Evolutionary conservation across 306 rosid genomes (phyloP).

Genomic region (Argentina anserina): DNA sequence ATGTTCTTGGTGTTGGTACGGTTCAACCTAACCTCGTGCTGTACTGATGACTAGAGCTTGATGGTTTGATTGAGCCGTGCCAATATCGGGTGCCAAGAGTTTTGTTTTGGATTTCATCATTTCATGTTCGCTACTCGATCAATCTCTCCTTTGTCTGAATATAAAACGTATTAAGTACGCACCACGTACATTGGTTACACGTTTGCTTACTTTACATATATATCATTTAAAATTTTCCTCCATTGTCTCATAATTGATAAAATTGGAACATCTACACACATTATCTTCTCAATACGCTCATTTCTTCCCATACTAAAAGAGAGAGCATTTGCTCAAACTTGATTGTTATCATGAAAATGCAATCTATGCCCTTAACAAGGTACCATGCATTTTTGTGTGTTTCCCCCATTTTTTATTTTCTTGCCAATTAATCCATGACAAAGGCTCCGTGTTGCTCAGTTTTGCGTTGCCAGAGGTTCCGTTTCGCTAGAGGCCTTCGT

Average conservation of each 20-base stretch:
- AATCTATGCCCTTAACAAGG: not conserved
- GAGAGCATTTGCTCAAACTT: not conserved
- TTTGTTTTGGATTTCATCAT: not conserved
- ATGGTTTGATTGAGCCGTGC: slow-evolving; percentile 48
- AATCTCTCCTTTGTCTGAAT: no score
- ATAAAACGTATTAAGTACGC: no score
- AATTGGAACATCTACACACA: no score
- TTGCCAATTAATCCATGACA: not conserved
- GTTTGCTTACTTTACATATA: no score
- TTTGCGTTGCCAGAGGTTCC: no score
- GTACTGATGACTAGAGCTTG: slow-evolving; percentile 9
- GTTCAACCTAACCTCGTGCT: slow-evolving; percentile 43
- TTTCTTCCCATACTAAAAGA: no score
- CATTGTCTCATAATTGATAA: no score
- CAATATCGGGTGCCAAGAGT: slow-evolving; percentile 33
- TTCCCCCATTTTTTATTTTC: not conserved
- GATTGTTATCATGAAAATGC: not conserved
- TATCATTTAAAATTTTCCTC: not conserved
- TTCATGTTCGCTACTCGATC: not conserved
- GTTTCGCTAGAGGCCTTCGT: no score
- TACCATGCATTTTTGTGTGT: not conserved
- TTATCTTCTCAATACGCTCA: no score
- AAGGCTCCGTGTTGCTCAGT: no score
- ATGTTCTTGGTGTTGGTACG: slow-evolving; percentile 34
- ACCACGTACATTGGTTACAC: no score